phyloP scores from a whole-genome alignment of 75 land plant species.

The Sequoiadendron giganteum region DNA sequence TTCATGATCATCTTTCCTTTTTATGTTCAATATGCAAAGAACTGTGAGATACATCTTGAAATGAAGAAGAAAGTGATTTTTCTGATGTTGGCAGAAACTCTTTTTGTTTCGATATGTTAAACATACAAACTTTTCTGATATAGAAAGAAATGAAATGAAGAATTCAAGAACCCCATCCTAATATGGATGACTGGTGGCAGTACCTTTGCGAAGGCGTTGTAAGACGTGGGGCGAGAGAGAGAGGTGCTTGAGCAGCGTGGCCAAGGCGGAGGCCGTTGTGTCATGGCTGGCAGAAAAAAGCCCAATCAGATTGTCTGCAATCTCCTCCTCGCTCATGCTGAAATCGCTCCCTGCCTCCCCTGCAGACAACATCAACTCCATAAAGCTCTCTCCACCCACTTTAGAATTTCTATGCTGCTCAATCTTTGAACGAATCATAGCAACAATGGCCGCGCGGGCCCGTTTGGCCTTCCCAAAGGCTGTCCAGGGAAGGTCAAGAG shows the following conservation, averaged over 20 bases:
- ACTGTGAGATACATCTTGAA: no score
- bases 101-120: no score
- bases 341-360: background rate
- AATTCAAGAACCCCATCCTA: no score
- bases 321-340: background rate
- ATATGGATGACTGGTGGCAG: no score
- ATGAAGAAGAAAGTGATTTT: no score
- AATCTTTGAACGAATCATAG: background rate
- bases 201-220: background rate
- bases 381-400: background rate
- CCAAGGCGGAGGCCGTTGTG: conserved; percentile 28
- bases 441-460: background rate
- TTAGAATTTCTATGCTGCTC: background rate
- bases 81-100: no score
- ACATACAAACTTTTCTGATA: no score
- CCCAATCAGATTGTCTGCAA: conserved; percentile 2
- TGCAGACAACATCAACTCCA: background rate
- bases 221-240: background rate
- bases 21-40: no score
- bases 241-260: conserved; percentile 11
- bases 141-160: no score
- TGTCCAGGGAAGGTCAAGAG: conserved; percentile 6
- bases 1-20: no score
- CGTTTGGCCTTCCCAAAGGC: conserved; percentile 1
- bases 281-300: conserved; percentile 26